These are phyloP conservation scores for Zymoseptoria ardabiliae DNA, from an alignment of 2,329 filamentous ascomycete genomes.

Conservation along the genomic window DNA sequence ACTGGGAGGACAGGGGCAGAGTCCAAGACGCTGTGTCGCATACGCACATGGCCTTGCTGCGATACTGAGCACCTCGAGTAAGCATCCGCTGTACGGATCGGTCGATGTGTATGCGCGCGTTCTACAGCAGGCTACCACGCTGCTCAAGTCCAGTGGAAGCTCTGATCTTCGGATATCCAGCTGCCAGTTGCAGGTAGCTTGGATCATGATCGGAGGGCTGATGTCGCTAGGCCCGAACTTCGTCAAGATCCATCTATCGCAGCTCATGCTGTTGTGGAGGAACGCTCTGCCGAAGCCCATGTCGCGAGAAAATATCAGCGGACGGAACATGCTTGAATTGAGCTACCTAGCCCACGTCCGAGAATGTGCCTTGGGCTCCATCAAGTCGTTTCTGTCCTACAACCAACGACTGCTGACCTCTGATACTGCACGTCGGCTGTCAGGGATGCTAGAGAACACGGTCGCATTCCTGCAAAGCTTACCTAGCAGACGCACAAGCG, in stretches of 20 bases:
- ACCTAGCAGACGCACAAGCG: slow-evolving; percentile 73
- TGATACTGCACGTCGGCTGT: slow-evolving; percentile 87
- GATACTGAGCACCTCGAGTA: slow-evolving; percentile 78
- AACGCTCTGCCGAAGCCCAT: slow-evolving; percentile 91
- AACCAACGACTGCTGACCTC: slow-evolving; percentile 87
- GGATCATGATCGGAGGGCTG: slow-evolving; percentile 91
- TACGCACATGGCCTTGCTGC: slow-evolving; percentile 89
- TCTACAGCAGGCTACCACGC: slow-evolving; percentile 79
- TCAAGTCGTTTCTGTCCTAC: slow-evolving; percentile 86
- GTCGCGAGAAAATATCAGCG: slow-evolving; percentile 81
- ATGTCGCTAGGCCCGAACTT: slow-evolving; percentile 98
- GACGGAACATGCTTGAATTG: slow-evolving; percentile 77
- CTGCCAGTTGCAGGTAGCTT: slow-evolving; percentile 94
- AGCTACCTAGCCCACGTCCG: slow-evolving; percentile 91
- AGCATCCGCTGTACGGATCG: slow-evolving; percentile 85
- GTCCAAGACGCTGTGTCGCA: slow-evolving; percentile 75
- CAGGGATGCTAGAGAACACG: slow-evolving; percentile 91
- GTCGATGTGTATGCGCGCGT: slow-evolving; percentile 92
- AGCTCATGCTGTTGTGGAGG: slow-evolving; percentile 90
- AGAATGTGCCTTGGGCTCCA: slow-evolving; percentile 86
- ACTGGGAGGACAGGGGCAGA: slow-evolving; percentile 66
- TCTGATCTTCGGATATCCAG: slow-evolving; percentile 85
- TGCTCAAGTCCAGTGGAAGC: slow-evolving; percentile 86
- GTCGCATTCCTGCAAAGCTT: slow-evolving; percentile 80
- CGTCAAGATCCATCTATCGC: slow-evolving; percentile 94